Evolutionary conservation across 2,329 filamentous ascomycete genomes (phyloP).

Genomic region (Chrysoporthe puriensis): DNA sequence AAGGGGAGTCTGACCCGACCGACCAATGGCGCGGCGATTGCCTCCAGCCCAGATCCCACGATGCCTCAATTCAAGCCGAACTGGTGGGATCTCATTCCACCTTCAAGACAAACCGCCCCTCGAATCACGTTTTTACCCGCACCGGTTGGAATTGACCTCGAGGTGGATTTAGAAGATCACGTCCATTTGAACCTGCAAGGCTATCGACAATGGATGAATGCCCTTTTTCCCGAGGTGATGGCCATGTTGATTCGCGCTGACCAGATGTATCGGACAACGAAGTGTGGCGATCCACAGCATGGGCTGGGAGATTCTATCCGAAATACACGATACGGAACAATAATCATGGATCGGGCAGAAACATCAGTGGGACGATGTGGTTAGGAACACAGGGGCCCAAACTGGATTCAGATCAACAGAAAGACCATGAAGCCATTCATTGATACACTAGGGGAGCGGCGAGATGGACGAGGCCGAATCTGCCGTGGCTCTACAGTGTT

Average conservation of each 20-base stretch:
- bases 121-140: slow-evolving; percentile 18
- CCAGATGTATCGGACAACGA: neutral
- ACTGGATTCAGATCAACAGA: slow-evolving; percentile 9
- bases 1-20: neutral
- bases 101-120: neutral
- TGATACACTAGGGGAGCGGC: neutral
- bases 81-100: neutral
- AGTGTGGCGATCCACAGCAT: neutral
- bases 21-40: neutral
- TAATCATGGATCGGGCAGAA: neutral
- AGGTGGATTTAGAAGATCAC: slow-evolving; percentile 30
- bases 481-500: neutral
- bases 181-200: slow-evolving; percentile 33
- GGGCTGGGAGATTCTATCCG: neutral
- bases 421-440: slow-evolving; percentile 1
- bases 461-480: neutral
- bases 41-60: neutral
- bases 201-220: slow-evolving; percentile 31
- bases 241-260: slow-evolving; percentile 13
- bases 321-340: neutral
- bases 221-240: slow-evolving; percentile 12
- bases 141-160: slow-evolving; percentile 5
- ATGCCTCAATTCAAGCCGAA: slow-evolving; percentile 5
- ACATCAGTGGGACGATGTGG: neutral
- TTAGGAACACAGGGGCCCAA: slow-evolving; percentile 12